Evolutionary conservation across 345 rosid species (phyloP), one percentile per base, ranked within the genome.

Genomic region (Citrus glauca): DNA sequence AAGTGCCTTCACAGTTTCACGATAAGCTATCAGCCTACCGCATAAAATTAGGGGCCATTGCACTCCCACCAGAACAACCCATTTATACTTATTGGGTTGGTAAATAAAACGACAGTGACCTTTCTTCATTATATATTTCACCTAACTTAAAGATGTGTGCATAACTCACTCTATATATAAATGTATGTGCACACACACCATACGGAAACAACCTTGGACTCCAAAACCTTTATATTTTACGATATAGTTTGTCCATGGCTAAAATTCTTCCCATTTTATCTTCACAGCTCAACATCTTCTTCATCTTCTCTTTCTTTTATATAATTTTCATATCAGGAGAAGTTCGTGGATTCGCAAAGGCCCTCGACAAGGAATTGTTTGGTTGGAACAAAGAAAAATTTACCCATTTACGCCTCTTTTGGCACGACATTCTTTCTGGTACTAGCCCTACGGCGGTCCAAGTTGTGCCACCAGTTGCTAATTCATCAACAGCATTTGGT

Each of bases 371-470:
- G 13, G 71, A 83, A 38, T 74, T 62, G 6, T 69, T 80, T 6
- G 86, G 85, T 25, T 72, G 74, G 20, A 78, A 37, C 67, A 82
- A 81, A 48, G 89, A 91, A 81, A 93, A 89, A 81, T 83, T 90
- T 4, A 87, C 84, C 77, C 97, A 89, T 78, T 86, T 92, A 70
- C 80, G 79, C n/a, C 69, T 90, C 2, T 90, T 84, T 60, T 93
- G 93, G 93, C 98, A 94, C 55, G 97, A 94, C 84, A 56, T 82
- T 50, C 17, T 76, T 9, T 83, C 84, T 17, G 93, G 92, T 25
- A 68, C 66, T 8, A 84, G 87, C 77, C 88, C 91, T 17, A 79
- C 87, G 1, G 85, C 91, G 22, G 70, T 89, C 63, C 55, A 57
- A 60, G 86, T 90, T 2, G 85, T 87, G 37, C 77, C 67, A 33